Conservation (phyloP, 768 basidiomycete species). For the Sporobolomyces pararoseus region DNA sequence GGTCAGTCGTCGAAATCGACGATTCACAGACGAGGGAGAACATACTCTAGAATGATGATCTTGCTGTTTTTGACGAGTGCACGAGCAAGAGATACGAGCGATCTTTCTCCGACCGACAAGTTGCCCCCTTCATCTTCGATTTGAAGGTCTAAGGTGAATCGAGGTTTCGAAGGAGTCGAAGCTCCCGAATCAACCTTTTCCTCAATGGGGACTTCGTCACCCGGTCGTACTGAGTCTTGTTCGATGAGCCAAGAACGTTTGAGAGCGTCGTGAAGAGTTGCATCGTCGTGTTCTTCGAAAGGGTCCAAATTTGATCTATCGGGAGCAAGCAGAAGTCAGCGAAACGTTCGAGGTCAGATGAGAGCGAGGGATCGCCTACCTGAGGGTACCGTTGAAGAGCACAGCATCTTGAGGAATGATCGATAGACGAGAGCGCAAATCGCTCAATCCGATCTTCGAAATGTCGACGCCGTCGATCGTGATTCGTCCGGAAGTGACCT, state of each 20-base stretch:
- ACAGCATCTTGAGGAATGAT: conserved; percentile 47
- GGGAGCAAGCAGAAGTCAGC: too few species aligned
- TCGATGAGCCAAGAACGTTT: conserved; percentile 79
- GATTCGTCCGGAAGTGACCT: conserved; percentile 69
- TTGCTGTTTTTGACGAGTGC: conserved; percentile 67
- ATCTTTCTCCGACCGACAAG: conserved; percentile 57
- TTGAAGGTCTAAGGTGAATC: conserved; percentile 75
- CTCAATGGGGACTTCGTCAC: background rate
- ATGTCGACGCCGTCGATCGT: conserved; percentile 78
- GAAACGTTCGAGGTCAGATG: conserved; percentile 50
- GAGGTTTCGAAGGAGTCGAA: conserved; percentile 47
- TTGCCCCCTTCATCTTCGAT: conserved; percentile 77
- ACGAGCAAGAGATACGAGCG: conserved; percentile 68
- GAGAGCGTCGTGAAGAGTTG: conserved; percentile 79
- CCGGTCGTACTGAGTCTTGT: conserved; percentile 29
- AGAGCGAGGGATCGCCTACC: conserved; percentile 10
- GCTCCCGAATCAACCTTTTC: conserved; percentile 50
- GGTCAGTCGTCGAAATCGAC: conserved; percentile 36
- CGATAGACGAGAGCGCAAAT: conserved; percentile 41
- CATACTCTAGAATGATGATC: conserved; percentile 85
- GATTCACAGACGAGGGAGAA: conserved; percentile 44
- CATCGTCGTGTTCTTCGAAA: conserved; percentile 74
- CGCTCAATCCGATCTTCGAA: conserved; percentile 67
- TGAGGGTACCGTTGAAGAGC: conserved; percentile 65
- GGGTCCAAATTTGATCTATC: conserved; percentile 78